Conservation (phyloP, 2,329 filamentous ascomycete genomes). For the Phyllosticta paracitricarpa region DNA sequence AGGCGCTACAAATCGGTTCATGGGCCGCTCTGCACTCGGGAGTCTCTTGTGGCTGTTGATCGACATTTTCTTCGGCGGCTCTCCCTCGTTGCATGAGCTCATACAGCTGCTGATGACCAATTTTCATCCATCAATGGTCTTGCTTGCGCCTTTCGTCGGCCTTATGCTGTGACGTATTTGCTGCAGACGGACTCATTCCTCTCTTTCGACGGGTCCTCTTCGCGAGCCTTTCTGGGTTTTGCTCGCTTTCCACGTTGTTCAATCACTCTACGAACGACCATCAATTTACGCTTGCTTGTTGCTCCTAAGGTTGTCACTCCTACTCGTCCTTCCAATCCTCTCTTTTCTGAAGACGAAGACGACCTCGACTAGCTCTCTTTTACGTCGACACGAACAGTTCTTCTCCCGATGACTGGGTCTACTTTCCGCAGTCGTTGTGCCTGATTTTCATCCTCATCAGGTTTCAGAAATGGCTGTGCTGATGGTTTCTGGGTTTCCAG, state of each 20-base stretch:
- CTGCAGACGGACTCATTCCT: neutral
- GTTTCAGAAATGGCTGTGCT: neutral
- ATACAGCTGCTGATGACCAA: neutral
- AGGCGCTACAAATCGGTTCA: neutral
- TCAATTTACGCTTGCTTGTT: neutral
- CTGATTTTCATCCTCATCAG: neutral
- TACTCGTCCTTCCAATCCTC: neutral
- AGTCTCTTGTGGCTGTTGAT: neutral
- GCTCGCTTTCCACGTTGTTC: neutral
- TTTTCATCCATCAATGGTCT: neutral
- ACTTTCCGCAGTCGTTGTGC: neutral
- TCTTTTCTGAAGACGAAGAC: neutral
- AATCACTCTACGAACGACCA: neutral
- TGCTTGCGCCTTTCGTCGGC: neutral
- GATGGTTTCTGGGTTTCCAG: neutral
- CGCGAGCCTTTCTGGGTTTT: neutral
- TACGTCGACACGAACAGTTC: too few species aligned
- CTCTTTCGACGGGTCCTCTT: neutral
- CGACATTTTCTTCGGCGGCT: neutral
- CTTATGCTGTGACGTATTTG: neutral
- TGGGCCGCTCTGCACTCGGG: neutral
- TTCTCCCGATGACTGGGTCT: neutral
- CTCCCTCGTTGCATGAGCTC: neutral
- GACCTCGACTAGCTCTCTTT: neutral
- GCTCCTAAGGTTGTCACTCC: neutral